phyloP scores from a whole-genome alignment of 192 early-diverging fungal genomes.

The Backusella tarrabulga region DNA sequence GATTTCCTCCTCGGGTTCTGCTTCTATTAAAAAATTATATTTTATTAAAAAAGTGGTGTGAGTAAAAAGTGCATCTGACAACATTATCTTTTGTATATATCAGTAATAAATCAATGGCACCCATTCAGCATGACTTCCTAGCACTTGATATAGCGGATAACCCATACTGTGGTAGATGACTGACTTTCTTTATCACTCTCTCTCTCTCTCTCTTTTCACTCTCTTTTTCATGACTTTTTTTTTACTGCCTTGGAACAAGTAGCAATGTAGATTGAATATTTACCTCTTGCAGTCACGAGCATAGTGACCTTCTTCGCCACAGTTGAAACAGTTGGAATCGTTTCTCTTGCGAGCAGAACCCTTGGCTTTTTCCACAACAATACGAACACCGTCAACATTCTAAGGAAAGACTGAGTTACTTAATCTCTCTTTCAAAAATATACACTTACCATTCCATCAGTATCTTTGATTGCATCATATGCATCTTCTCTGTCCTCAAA shows the following conservation, averaged over 20 bases:
- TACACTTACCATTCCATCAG: slow-evolving; percentile 24
- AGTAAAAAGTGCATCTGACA: not conserved
- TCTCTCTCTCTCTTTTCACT: not conserved
- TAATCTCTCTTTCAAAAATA: not conserved
- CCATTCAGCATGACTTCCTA: slow-evolving; percentile 6
- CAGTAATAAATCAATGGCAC: not conserved
- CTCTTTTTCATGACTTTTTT: not conserved
- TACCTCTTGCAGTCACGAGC: slow-evolving; percentile 18
- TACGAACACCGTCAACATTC: slow-evolving; percentile 20
- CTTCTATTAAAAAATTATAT: no score
- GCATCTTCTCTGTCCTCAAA: slow-evolving; percentile 49
- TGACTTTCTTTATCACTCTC: not conserved
- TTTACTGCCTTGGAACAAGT: not conserved
- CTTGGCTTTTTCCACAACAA: slow-evolving; percentile 28
- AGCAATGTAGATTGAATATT: not conserved
- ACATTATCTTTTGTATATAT: not conserved
- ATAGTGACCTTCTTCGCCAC: slow-evolving; percentile 24
- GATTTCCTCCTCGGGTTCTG: not conserved
- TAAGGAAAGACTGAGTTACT: not conserved
- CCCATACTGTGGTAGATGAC: slow-evolving; percentile 1
- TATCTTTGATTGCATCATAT: slow-evolving; percentile 34
- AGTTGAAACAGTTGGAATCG: slow-evolving; percentile 18
- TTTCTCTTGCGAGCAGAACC: slow-evolving; percentile 9
- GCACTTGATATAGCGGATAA: slow-evolving; percentile 4
- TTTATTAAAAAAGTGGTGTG: not conserved